A percentile compares a stretch with the other conserved stretches of the same genome.
Evolutionary conservation across 108 stramenopile species (phyloP).

Genomic region (Cafeteria roenbergensis): DNA sequence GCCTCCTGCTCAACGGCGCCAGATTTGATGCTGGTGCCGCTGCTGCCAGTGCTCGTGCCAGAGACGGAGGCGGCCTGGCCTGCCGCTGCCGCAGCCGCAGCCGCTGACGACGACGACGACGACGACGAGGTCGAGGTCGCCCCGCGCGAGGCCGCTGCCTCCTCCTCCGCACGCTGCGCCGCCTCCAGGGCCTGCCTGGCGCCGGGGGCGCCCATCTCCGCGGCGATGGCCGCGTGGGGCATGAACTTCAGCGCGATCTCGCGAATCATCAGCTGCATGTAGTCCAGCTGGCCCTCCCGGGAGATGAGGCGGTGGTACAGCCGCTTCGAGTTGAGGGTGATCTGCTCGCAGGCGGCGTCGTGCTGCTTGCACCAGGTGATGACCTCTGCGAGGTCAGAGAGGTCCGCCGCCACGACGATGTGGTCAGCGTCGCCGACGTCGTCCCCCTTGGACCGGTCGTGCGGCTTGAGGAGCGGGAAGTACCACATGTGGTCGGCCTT

Average conservation of each 20-base stretch:
- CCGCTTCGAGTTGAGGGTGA: slow-evolving; percentile 28
- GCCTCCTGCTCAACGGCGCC: too few species aligned
- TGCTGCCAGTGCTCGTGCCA: too few species aligned
- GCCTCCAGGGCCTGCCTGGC: too few species aligned
- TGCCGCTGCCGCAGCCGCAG: too few species aligned
- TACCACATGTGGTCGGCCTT: slow-evolving; percentile 96
- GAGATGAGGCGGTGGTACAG: slow-evolving; percentile 33
- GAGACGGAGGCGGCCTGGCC: too few species aligned
- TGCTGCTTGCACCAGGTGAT: slow-evolving; percentile 86
- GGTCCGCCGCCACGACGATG: slow-evolving; percentile 81
- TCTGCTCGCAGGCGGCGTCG: slow-evolving; percentile 79
- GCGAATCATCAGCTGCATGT: slow-evolving; percentile 68
- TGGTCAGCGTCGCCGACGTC: slow-evolving; percentile 42
- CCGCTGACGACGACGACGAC: too few species aligned
- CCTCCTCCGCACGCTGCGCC: too few species aligned
- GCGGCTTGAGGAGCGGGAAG: slow-evolving; percentile 84
- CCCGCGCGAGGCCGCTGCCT: too few species aligned
- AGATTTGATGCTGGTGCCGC: too few species aligned
- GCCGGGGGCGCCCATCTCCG: too few species aligned
- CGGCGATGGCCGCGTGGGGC: too few species aligned
- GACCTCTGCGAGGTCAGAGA: slow-evolving; percentile 86
- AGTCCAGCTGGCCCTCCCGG: slow-evolving; percentile 69
- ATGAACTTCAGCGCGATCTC: slow-evolving; percentile 62
- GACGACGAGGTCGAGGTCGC: too few species aligned
- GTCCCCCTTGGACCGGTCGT: slow-evolving; percentile 14